A percentile compares a stretch with the other conserved stretches of the same genome.
Evolutionary conservation across 768 basidiomycete genomes (phyloP).

Genomic region (Guyanaporus albipodus): DNA sequence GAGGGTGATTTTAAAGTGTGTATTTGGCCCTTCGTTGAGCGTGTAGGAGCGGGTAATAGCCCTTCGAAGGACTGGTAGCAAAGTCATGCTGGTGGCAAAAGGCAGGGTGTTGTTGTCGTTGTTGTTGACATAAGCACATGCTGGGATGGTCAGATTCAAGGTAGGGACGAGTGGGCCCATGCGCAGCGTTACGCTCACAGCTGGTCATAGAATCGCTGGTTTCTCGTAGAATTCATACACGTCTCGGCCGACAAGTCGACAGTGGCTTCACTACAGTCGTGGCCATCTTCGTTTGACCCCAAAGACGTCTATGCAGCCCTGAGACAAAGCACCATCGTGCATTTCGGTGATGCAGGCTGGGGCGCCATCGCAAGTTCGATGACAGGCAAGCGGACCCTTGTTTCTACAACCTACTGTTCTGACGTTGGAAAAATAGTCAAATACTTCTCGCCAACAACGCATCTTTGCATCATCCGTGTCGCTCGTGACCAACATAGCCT

Average conservation of each 20-base stretch:
- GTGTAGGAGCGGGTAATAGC: conserved; percentile 11
- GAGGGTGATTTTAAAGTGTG: conserved; percentile 89
- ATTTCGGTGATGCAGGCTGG: conserved; percentile 88
- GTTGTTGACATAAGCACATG: conserved; percentile 12
- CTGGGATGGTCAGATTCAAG: conserved; percentile 67
- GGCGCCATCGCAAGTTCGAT: conserved; percentile 71
- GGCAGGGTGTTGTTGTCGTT: neutral
- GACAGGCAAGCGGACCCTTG: conserved; percentile 44
- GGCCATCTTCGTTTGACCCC: conserved; percentile 42
- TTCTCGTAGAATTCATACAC: conserved; percentile 79
- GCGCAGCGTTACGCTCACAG: neutral
- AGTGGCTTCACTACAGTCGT: neutral
- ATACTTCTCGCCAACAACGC: conserved; percentile 81
- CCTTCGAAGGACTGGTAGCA: conserved; percentile 6
- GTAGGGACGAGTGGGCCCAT: too few species aligned
- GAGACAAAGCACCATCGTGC: conserved; percentile 59
- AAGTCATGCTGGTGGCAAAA: conserved; percentile 5
- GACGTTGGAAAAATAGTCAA: conserved; percentile 52
- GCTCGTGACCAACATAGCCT: conserved; percentile 76
- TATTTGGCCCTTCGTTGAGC: conserved; percentile 33
- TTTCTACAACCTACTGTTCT: neutral
- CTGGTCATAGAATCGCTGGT: conserved; percentile 69
- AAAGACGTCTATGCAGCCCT: conserved; percentile 67
- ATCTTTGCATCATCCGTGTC: conserved; percentile 82
- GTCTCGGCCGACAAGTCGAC: conserved; percentile 26